Evolutionary conservation across 768 basidiomycete genomes (phyloP).

Genomic region (Tephrocybe sp.): DNA sequence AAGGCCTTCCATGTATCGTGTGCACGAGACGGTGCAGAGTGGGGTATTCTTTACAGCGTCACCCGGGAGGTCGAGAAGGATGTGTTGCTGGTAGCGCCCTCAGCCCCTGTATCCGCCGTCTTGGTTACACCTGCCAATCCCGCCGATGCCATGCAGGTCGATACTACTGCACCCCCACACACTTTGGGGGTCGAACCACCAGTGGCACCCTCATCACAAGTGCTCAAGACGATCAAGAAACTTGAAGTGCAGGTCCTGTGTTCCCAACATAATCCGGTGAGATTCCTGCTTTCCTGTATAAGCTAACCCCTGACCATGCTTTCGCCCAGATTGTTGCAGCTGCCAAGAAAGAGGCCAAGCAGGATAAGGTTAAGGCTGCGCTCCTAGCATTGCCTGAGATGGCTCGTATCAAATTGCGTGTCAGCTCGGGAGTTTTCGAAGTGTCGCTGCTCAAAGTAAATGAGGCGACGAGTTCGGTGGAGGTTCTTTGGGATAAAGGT

Average conservation of each 20-base stretch:
- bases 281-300: slow-evolving; percentile 28
- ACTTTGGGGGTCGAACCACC: slow-evolving; percentile 5
- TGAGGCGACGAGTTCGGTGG: slow-evolving; percentile 68
- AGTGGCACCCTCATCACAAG: slow-evolving; percentile 20
- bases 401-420: slow-evolving; percentile 81
- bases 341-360: slow-evolving; percentile 71
- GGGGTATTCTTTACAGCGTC: slow-evolving; percentile 59
- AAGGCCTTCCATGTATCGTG: slow-evolving; percentile 95
- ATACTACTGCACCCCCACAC: slow-evolving; percentile 16
- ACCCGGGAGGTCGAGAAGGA: slow-evolving; percentile 80
- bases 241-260: slow-evolving; percentile 77
- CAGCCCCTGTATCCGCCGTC: slow-evolving; percentile 14
- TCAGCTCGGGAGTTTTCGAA: slow-evolving; percentile 83
- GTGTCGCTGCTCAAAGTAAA: slow-evolving; percentile 75
- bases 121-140: not conserved
- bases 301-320: not conserved
- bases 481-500: slow-evolving; percentile 80
- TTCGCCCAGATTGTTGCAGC: slow-evolving; percentile 64
- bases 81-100: slow-evolving; percentile 60
- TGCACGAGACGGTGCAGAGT: slow-evolving; percentile 57
- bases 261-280: slow-evolving; percentile 86
- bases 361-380: slow-evolving; percentile 70
- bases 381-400: slow-evolving; percentile 69
- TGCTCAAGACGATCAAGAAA: slow-evolving; percentile 74
- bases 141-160: slow-evolving; percentile 34